These are phyloP conservation scores for Trichoderma simmonsii DNA, from an alignment of 2,329 filamentous ascomycete genomes.

Conservation along the genomic window DNA sequence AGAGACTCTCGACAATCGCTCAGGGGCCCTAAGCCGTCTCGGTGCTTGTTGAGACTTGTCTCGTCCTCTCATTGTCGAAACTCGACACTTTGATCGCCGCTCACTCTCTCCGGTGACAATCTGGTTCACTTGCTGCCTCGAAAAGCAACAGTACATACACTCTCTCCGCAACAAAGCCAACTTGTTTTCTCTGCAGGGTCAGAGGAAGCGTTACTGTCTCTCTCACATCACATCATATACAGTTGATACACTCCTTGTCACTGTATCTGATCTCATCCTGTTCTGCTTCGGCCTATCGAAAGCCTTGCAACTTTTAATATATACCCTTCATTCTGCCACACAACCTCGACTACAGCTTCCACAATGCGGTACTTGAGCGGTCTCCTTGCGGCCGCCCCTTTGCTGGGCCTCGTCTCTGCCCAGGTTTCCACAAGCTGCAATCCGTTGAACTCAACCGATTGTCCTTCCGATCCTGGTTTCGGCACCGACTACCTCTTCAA, in stretches of 20 bases:
- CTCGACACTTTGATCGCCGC: slow-evolving; percentile 5
- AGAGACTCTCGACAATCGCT: slow-evolving; percentile 13
- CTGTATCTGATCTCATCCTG: neutral
- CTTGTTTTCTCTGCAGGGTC: slow-evolving; percentile 16
- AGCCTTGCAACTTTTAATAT: neutral
- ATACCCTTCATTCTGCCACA: neutral
- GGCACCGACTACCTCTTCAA: slow-evolving; percentile 59
- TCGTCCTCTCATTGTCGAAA: slow-evolving; percentile 17
- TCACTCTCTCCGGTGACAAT: slow-evolving; percentile 8
- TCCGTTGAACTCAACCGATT: slow-evolving; percentile 64
- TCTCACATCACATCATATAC: neutral
- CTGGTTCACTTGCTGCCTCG: neutral
- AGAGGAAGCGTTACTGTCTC: slow-evolving; percentile 8
- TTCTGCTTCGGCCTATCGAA: neutral
- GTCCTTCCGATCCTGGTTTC: slow-evolving; percentile 69
- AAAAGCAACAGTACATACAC: neutral
- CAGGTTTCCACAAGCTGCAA: slow-evolving; percentile 79
- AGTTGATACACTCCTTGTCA: neutral
- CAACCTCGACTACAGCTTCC: neutral
- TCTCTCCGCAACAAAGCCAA: neutral
- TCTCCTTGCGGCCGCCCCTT: slow-evolving; percentile 34
- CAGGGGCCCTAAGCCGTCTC: slow-evolving; percentile 15
- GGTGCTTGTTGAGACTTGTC: slow-evolving; percentile 13
- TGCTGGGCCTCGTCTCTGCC: slow-evolving; percentile 52
- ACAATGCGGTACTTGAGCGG: slow-evolving; percentile 21